Evolutionary conservation across 306 rosid species (phyloP).

Genomic region (Fagus sylvatica): DNA sequence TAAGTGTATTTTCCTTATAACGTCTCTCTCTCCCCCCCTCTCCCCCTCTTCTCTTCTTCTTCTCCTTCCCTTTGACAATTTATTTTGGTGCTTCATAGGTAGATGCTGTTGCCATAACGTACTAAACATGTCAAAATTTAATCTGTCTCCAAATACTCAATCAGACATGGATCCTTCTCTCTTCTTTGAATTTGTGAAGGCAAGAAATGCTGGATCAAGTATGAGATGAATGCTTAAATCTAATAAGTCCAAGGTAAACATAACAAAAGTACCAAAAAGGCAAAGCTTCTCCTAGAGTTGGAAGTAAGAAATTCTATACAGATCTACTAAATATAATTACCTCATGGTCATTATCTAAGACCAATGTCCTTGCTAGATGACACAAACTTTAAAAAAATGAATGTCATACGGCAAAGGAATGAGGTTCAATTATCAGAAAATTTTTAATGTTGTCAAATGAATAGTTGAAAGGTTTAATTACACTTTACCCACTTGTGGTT

Average conservation of each 20-base stretch:
- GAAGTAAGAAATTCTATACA: not conserved
- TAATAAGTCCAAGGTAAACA: not conserved
- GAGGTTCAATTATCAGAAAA: not conserved
- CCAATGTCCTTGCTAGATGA: not conserved
- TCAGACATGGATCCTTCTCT: not conserved
- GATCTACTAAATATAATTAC: not conserved
- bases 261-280: not conserved
- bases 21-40: too few species aligned
- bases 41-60: too few species aligned
- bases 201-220: not conserved
- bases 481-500: too few species aligned
- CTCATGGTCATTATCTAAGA: not conserved
- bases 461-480: not conserved
- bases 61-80: not conserved
- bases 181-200: not conserved
- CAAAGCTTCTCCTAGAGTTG: not conserved
- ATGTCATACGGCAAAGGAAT: not conserved
- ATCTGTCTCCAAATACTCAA: not conserved
- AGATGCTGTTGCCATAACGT: not conserved
- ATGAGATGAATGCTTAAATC: not conserved
- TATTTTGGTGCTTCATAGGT: not conserved
- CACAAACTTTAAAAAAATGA: not conserved
- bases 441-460: not conserved
- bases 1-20: constrained; percentile 32
- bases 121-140: not conserved